Evolutionary conservation across 192 early-diverging fungal genomes (phyloP), one percentile per base, ranked within the genome.

Genomic region (Gonapodya sp.): DNA sequence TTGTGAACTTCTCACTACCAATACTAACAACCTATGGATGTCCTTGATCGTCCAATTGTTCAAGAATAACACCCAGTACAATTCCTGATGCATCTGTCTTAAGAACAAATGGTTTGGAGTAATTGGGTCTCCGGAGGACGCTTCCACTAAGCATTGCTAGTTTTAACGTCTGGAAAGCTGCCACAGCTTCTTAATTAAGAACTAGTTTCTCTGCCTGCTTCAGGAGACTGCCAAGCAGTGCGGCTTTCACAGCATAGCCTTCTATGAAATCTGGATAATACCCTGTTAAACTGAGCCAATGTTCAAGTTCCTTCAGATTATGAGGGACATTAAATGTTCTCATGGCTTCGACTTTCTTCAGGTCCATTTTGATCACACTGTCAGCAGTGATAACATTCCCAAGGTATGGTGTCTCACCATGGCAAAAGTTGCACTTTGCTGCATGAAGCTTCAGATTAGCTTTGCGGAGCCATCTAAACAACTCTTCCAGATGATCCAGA

Each of bases 381-480:
- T 80, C 35, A 36, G 32, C 18, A 31, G 79, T 75, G 36, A 80
- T 18, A 0, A 46, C 34, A 34, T 80, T 34, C 0, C 79, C 79
- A 0, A 80, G 35, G 2, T 77, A 77, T 33, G 18, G 18, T 32
- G 34, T 34, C 34, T 77, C 31, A 31, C 34, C 2, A 14, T 34
- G 18, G 31, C 18, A 77, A 77, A 77, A 77, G 30, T 77, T 77
- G 75, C 75, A 77, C 34, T 77, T 77, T 77, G 8, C 18, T 31
- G 75, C 75, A 14, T 31, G 75, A 8, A 77, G 75, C 18, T 32
- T 34, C 8, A 83, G 34, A 79, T 35, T 31, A 79, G 73, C 75
- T 31, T 86, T 0, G 30, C 34, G 31, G 0, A 86, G 75, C 0
- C 24, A 16, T 32, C 84, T 2, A 0, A 88, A 36, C 2, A 86